phyloP scores from a whole-genome alignment of 371 early-diverging fungal species.

The Rhizopus microsporus region DNA sequence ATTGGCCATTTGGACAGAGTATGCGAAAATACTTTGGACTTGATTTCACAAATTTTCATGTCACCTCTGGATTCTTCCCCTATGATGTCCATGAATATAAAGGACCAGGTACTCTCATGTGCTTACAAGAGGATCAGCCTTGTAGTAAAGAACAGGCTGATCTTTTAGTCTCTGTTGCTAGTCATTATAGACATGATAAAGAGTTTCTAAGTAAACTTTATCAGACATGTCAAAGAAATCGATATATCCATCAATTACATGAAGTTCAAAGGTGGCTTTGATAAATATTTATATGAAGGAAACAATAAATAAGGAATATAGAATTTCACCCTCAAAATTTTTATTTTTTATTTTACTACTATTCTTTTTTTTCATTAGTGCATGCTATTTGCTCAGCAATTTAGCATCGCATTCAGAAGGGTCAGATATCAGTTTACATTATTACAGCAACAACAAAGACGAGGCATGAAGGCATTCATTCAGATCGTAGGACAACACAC shows the following conservation, averaged over 20 bases:
- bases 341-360: too few species aligned
- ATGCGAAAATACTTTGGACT: slow-evolving; percentile 15
- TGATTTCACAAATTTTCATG: slow-evolving; percentile 17
- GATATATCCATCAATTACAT: background rate
- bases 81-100: slow-evolving; percentile 28
- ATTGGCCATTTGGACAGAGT: slow-evolving; percentile 27
- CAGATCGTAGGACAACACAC: slow-evolving; percentile 78
- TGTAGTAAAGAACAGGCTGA: slow-evolving; percentile 1
- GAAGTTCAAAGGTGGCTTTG: background rate
- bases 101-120: slow-evolving; percentile 23
- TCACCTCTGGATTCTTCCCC: slow-evolving; percentile 26
- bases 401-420: background rate
- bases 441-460: slow-evolving; percentile 13
- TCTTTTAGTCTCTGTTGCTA: slow-evolving; percentile 3
- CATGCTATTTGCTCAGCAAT: background rate
- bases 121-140: slow-evolving; percentile 2
- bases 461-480: slow-evolving; percentile 76
- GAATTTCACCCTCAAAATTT: too few species aligned
- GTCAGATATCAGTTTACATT: background rate
- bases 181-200: slow-evolving; percentile 9
- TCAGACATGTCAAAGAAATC: slow-evolving; percentile 8
- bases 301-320: too few species aligned
- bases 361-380: background rate
- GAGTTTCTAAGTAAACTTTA: slow-evolving; percentile 8
- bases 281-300: too few species aligned